Evolutionary conservation across 768 basidiomycete species (phyloP), one percentile per base, ranked within the genome.

Genomic region (Leucocoprinus leucothites): DNA sequence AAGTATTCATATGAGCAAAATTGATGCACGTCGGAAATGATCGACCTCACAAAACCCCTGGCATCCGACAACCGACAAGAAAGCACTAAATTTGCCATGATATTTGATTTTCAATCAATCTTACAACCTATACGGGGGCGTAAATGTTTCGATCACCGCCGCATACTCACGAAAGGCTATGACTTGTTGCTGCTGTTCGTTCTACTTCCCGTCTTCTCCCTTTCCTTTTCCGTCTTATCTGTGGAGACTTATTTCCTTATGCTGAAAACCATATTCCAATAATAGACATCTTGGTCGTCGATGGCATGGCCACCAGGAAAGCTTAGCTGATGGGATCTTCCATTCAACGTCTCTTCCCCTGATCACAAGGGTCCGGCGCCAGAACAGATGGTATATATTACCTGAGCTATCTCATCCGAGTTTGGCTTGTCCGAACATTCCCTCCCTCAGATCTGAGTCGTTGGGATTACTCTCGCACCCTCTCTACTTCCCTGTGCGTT

Each of bases 281-380:
- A 46, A 51, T 50, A 36, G 43, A 31, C 26, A 38, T 44, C 53
- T 51, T 56, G 48, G 58, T 56, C 34, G 59, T 58, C 58, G 62
- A 67, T 62, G 63, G 65, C 66, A 67, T 64, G 63, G 67, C 66
- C 67, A 69, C 65, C 58, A 47, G 43, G 24, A 25, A 48, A 55
- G 24, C 38, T 36, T n/a, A 41, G 41, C 13, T 60, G 55, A 57
- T 53, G 41, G 34, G 41, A 31, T 54, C 13, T 42, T 36, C 50
- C 34, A 44, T 26, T 5, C 21, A 51, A 26, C 46, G n/a, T 49
- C 18, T 19, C 9, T 41, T 13, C 46, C 43, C 47, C 42, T 25
- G 54, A 56, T 40, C 42, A 51, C 45, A 56, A 60, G 51, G 40
- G 43, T 22, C 19, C 18, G 36, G 31, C 53, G 50, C 41, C 47